Evolutionary conservation across 2,329 filamentous ascomycete genomes (phyloP).

Genomic region (Cladosporium austrohemisphaericum): DNA sequence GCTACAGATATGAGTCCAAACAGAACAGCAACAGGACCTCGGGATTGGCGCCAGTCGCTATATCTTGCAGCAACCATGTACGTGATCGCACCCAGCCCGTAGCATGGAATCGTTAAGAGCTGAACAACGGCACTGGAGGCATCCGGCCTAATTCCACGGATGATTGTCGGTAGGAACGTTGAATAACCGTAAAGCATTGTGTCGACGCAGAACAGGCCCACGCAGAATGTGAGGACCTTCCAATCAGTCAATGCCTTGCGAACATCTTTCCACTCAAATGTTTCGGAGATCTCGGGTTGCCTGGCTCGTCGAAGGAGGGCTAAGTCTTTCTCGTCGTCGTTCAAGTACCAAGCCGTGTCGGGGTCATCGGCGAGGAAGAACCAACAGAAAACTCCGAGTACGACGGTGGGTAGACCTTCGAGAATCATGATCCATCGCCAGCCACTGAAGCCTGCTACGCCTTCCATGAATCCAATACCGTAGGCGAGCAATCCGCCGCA

Average conservation of each 20-base stretch:
- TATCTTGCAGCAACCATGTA: conserved; percentile 65
- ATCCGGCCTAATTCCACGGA: conserved; percentile 59
- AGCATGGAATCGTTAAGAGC: conserved; percentile 74
- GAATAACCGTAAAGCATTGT: conserved; percentile 77
- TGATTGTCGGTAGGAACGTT: conserved; percentile 76
- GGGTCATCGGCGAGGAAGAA: conserved; percentile 60
- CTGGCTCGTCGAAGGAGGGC: conserved; percentile 49
- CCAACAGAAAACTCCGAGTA: conserved; percentile 55
- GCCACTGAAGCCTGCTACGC: conserved; percentile 58
- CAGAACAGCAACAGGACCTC: conserved; percentile 61
- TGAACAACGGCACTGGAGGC: conserved; percentile 66
- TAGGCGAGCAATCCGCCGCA: conserved; percentile 70
- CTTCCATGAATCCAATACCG: conserved; percentile 70
- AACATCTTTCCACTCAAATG: conserved; percentile 62
- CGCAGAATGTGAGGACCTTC: conserved; percentile 68
- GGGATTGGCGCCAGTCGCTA: conserved; percentile 63
- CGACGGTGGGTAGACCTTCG: conserved; percentile 54
- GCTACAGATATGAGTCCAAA: conserved; percentile 56
- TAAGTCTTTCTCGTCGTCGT: conserved; percentile 56
- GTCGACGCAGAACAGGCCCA: conserved; percentile 70
- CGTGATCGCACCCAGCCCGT: conserved; percentile 65
- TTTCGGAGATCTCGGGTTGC: conserved; percentile 47
- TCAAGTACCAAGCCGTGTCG: conserved; percentile 60
- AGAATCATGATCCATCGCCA: conserved; percentile 71
- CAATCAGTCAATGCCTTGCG: conserved; percentile 66